phyloP scores from a whole-genome alignment of 163 green algal genomes.

The Dunaliella salina region DNA sequence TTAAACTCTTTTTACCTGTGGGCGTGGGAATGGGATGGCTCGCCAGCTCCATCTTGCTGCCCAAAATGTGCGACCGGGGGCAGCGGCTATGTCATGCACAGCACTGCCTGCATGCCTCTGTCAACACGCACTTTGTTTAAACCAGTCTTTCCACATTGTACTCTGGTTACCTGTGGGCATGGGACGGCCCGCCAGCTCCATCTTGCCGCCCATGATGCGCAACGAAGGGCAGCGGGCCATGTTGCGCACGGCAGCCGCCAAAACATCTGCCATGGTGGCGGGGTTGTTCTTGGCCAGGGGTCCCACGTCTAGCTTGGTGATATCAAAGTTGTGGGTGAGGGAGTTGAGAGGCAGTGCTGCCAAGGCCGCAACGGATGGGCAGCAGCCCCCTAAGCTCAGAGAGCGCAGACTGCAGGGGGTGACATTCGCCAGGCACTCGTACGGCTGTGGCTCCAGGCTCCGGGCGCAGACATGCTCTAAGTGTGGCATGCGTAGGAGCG shows the following conservation, averaged over 20 bases:
- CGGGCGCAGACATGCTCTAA: neutral
- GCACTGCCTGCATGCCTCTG: too few species aligned
- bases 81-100: too few species aligned
- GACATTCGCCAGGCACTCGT: neutral
- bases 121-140: too few species aligned
- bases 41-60: neutral
- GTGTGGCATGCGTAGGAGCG: neutral
- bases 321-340: neutral
- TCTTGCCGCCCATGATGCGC: neutral
- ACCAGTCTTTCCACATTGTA: too few species aligned
- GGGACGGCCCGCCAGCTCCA: neutral
- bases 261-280: neutral
- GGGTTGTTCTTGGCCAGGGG: neutral
- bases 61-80: neutral
- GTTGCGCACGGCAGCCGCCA: neutral
- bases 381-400: neutral
- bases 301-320: neutral
- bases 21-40: neutral
- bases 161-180: neutral
- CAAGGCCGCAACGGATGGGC: neutral
- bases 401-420: neutral
- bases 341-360: neutral
- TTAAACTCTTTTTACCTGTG: too few species aligned
- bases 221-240: neutral
- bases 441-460: neutral